Evolutionary conservation across 2,329 filamentous ascomycete genomes (phyloP), one percentile per base, ranked within the genome.

Genomic region (Ophiostoma piceae): DNA sequence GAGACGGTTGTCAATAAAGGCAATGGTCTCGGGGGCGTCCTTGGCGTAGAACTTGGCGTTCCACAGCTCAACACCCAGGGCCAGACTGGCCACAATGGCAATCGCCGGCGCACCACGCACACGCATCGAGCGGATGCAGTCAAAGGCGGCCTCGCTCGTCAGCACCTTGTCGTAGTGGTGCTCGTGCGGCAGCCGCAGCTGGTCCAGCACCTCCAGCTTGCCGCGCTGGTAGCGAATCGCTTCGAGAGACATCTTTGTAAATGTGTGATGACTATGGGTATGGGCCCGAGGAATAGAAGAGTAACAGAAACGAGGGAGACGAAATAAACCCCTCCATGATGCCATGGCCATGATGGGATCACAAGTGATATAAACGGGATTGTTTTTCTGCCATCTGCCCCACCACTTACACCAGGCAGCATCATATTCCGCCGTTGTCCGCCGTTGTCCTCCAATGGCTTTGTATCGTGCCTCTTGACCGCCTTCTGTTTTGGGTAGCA

Each of bases 71-170:
- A 97, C 92, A 1, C 93, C 94, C 47, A 97, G 86, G 1, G 92
- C 90, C 43, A 99, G 85, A 26, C 91, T 92, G 29, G 95, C 95
- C n/a, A 99, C 95, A 73, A 99, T 98, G 64, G 95, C 95, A 78
- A 99, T 99, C 65, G 95, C 95, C 0, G 95, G 95, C 5, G 95
- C 95, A 57, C 92, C 92, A 75, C 92, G 88, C 7, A 90, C 88
- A 67, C 88, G 82, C 92, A 95, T 95, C 19, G 90, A 85, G 75
- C 88, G 88, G 80, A 95, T 95, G 75, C 90, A 91, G 77, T 92
- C 89, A 80, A 92, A 95, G 51, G 90, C 92, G 79, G 92, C 90
- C 74, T 89, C 85, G 73, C 88, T 86, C 12, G 86, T 90, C 39
- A 84, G 84, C 68, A 94, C 86, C 73, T 85, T 78, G 75, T 94